phyloP scores from a whole-genome alignment of 192 early-diverging fungal genomes.

The Entophlyctis luteolus region DNA sequence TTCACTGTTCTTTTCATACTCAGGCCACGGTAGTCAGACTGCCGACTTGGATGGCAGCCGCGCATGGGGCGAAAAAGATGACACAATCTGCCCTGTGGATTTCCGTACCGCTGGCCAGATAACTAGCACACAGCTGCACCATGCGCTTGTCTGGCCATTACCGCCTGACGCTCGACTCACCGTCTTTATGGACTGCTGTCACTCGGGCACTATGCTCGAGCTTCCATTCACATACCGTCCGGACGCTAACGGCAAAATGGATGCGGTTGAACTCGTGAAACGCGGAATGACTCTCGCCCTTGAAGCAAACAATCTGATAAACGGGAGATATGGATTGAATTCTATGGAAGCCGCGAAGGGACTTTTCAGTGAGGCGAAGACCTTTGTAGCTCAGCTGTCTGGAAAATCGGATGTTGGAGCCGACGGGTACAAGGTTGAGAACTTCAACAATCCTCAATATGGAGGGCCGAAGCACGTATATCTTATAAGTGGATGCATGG shows the following conservation, averaged over 20 bases:
- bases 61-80: constrained; percentile 4
- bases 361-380: neutral
- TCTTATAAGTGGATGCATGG: constrained; percentile 52
- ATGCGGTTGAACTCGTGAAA: constrained; percentile 11
- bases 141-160: constrained; percentile 56
- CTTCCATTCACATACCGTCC: constrained; percentile 37
- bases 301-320: neutral
- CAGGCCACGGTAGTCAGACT: constrained; percentile 62
- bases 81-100: constrained; percentile 73
- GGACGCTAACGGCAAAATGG: constrained; percentile 21
- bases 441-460: constrained; percentile 3
- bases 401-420: neutral
- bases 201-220: constrained; percentile 45
- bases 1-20: constrained; percentile 35
- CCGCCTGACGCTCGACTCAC: constrained; percentile 69
- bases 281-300: neutral
- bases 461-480: neutral
- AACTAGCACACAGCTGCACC: constrained; percentile 63
- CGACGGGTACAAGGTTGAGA: constrained; percentile 5
- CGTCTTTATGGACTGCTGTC: constrained; percentile 70
- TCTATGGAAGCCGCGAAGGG: neutral
- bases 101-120: constrained; percentile 68
- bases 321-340: constrained; percentile 5
- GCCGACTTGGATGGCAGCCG: constrained; percentile 47
- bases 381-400: neutral